Percentiles rank a stretch among this genome's conserved stretches.
phyloP scores from a whole-genome alignment of 805 yeast genomes.

The Suhomyces sp. region DNA sequence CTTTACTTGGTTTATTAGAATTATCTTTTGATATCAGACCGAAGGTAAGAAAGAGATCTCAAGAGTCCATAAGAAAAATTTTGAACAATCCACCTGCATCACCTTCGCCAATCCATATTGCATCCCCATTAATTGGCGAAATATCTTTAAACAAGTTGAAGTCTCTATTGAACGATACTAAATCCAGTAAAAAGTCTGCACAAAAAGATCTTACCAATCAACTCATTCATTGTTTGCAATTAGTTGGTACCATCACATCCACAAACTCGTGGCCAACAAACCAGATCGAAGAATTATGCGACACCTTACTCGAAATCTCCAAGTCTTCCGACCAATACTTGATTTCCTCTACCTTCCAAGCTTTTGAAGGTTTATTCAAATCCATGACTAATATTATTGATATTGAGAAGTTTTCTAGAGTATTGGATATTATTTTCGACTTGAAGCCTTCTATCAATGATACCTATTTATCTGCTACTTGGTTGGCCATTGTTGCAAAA shows the following conservation, averaged over 20 bases:
- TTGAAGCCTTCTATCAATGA: slow-evolving; percentile 82
- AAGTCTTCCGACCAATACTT: slow-evolving; percentile 81
- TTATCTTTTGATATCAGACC: slow-evolving; percentile 87
- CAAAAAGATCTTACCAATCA: slow-evolving; percentile 54
- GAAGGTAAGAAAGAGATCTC: slow-evolving; percentile 92
- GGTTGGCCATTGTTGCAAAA: slow-evolving; percentile 93
- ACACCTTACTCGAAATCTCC: slow-evolving; percentile 69
- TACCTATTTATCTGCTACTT: slow-evolving; percentile 83
- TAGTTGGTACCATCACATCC: slow-evolving; percentile 66
- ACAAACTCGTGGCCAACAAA: slow-evolving; percentile 82
- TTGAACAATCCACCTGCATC: slow-evolving; percentile 70
- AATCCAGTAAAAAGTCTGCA: slow-evolving; percentile 29
- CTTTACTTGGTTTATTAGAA: slow-evolving; percentile 73
- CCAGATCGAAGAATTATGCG: slow-evolving; percentile 71
- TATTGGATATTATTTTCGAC: slow-evolving; percentile 70
- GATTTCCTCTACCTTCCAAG: slow-evolving; percentile 78
- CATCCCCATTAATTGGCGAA: slow-evolving; percentile 67
- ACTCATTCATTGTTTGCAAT: slow-evolving; percentile 74
- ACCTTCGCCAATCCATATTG: slow-evolving; percentile 77
- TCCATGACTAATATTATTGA: slow-evolving; percentile 62
- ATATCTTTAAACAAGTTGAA: slow-evolving; percentile 58
- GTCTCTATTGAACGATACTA: slow-evolving; percentile 39
- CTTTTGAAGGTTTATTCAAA: slow-evolving; percentile 77
- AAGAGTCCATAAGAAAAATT: slow-evolving; percentile 74
- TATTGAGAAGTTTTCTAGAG: slow-evolving; percentile 59